These are phyloP conservation scores for Pseudogymnoascus sp. DNA, from an alignment of 2,329 filamentous ascomycete genomes.

Conservation along the genomic window DNA sequence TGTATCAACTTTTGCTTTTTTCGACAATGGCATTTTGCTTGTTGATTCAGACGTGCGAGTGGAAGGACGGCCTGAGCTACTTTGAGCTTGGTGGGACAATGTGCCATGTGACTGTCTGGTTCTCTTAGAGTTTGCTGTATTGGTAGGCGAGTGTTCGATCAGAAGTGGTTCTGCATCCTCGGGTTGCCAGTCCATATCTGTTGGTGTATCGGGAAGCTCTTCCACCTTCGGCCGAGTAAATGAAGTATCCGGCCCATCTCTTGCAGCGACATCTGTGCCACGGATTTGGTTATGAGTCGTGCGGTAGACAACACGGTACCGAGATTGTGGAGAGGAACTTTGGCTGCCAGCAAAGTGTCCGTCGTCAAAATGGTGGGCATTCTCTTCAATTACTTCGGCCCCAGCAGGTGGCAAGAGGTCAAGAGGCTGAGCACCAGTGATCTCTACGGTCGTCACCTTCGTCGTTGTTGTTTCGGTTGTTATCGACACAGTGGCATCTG, in stretches of 20 bases:
- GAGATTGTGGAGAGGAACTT: conserved; percentile 16
- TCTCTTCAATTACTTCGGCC: conserved; percentile 51
- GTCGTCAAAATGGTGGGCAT: conserved; percentile 19
- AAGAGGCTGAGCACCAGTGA: conserved; percentile 45
- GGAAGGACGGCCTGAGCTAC: conserved; percentile 17
- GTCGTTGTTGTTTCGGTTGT: conserved; percentile 52
- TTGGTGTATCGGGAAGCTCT: not conserved
- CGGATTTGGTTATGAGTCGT: conserved; percentile 46
- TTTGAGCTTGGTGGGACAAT: not conserved
- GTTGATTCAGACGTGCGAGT: conserved; percentile 21
- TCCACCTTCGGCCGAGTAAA: conserved; percentile 2
- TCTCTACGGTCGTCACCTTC: conserved; percentile 58
- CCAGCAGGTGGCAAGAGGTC: conserved; percentile 50
- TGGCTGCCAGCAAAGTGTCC: conserved; percentile 18
- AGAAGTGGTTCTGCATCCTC: not conserved
- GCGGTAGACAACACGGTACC: conserved; percentile 46
- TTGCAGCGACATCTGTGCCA: conserved; percentile 33
- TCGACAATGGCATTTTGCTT: conserved; percentile 24
- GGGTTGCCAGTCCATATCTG: not conserved
- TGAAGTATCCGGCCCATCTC: conserved; percentile 20
- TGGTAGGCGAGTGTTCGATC: not conserved
- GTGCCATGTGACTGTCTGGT: conserved; percentile 18
- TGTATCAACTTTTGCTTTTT: conserved; percentile 26
- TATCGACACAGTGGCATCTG: conserved; percentile 52
- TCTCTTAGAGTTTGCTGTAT: conserved; percentile 26